Base-by-base conservation (phyloP, 768 basidiomycete species). In the Pleurotus sapidus region DNA sequence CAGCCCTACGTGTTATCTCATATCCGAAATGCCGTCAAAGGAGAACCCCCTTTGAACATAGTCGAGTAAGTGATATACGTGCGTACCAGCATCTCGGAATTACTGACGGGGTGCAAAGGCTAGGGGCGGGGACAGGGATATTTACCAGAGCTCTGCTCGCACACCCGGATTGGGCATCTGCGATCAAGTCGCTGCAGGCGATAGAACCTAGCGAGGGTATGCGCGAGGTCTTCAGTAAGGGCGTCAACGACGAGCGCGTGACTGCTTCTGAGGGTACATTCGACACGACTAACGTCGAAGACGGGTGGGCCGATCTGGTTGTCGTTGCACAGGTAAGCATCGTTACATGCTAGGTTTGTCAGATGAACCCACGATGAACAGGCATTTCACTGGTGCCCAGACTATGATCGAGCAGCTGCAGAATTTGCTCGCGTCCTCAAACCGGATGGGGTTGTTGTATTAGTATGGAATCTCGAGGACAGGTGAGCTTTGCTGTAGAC, bases 361-460 rank as follows among this genome's bases (percentile, higher is more conserved):
- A 39, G 23, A 1, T 9, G 12, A 46, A 18, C 42, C 20, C 45
- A 61, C 55, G 54, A 64, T 7, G 42, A 57, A 20, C 67, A 95
- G 87, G 95, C 95, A 14, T 97, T 88, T 70, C 95, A 98, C 74
- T 98, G 95, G 95, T 91, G 90, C 60, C 88, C 88, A 8, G 83
- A 95, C 67, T 88, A 86, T 66, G 80, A 84, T 46, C 76, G 74
- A 53, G 93, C 95, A 0, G 78, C 83, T 17, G 71, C 71, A 0
- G 95, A 97, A 67, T 91, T 96, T 63, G 79, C 84, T 6, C 84
- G 93, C 30, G 83, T 95, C 61, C 77, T 97, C 49, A 90, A 89
- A 65, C 88, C 91, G 0, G 71, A 72, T n/a, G 92, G 92, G 2
- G 70, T 79, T 1, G 78, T 89, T 15, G 86, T 79, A 4, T 78